Evolutionary conservation across 768 basidiomycete species (phyloP).

Genomic region (Boletus reticulatus): DNA sequence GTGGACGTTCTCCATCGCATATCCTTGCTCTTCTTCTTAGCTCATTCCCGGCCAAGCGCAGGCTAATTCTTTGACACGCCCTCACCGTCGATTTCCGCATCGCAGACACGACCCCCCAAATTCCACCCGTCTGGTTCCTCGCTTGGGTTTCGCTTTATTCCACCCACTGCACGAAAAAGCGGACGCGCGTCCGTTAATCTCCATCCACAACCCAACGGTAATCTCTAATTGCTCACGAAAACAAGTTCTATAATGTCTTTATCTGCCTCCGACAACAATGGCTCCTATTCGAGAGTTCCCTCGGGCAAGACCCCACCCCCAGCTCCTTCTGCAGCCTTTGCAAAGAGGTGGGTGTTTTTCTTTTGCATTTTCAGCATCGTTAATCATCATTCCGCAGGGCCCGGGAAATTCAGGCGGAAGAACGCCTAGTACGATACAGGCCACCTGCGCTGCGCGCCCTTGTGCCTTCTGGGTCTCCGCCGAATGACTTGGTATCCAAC

Average conservation of each 20-base stretch:
- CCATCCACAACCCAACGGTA: constrained; percentile 44
- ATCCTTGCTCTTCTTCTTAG: constrained; percentile 23
- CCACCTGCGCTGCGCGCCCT: constrained; percentile 76
- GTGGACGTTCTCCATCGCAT: constrained; percentile 32
- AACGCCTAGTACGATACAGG: constrained; percentile 68
- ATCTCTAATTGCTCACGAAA: constrained; percentile 74
- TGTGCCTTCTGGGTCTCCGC: constrained; percentile 68
- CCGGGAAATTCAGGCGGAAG: constrained; percentile 80
- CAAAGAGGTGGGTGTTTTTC: constrained; percentile 63
- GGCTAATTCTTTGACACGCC: constrained; percentile 32
- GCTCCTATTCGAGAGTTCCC: constrained; percentile 76
- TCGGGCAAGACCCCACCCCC: constrained; percentile 90
- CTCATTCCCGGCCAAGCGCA: constrained; percentile 28
- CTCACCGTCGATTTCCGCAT: constrained; percentile 20
- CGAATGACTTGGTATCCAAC: constrained; percentile 63
- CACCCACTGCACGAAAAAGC: constrained; percentile 32
- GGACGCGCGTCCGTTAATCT: constrained; percentile 34
- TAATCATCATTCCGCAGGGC: constrained; percentile 49
- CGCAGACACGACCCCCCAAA: constrained; percentile 28
- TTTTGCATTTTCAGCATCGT: constrained; percentile 12
- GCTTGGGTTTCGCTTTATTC: constrained; percentile 23
- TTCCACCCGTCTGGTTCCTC: constrained; percentile 14
- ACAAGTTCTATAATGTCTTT: constrained; percentile 82
- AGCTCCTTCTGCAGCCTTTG: constrained; percentile 85
- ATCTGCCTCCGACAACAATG: constrained; percentile 79